Conservation (phyloP, 1,284 basidiomycete species). For the Ceratobasidium sp. region DNA sequence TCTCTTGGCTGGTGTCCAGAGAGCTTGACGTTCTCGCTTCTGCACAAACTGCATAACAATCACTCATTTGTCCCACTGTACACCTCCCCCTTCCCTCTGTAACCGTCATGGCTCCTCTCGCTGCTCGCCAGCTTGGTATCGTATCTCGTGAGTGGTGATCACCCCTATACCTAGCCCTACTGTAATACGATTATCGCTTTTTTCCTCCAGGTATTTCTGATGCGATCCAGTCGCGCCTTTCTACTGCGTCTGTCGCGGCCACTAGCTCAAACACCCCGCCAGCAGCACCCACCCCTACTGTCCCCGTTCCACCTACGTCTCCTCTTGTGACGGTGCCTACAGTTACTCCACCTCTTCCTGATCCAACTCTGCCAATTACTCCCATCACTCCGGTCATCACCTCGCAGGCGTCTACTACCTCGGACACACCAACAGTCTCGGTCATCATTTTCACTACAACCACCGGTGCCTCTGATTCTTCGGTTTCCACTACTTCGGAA, state of each 20-base stretch:
- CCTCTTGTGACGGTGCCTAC: neutral
- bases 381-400: slow-evolving; percentile 1
- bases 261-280: neutral
- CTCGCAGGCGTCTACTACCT: neutral
- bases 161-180: neutral
- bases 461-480: neutral
- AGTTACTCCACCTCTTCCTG: neutral
- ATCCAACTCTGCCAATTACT: neutral
- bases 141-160: slow-evolving; percentile 20
- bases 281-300: neutral
- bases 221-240: slow-evolving; percentile 25
- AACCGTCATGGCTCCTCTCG: slow-evolving; percentile 30
- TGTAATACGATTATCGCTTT: slow-evolving; percentile 13
- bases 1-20: slow-evolving; percentile 35
- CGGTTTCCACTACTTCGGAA: slow-evolving; percentile 15
- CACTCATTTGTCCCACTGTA: slow-evolving; percentile 28
- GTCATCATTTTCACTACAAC: slow-evolving; percentile 34
- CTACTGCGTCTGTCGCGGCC: slow-evolving; percentile 21
- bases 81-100: neutral
- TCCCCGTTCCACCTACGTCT: slow-evolving; percentile 4
- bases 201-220: slow-evolving; percentile 25
- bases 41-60: slow-evolving; percentile 12
- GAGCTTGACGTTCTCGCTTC: slow-evolving; percentile 42
- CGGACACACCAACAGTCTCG: slow-evolving; percentile 19
- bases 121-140: slow-evolving; percentile 17